Evolutionary conservation across 2,329 filamentous ascomycete species (phyloP).

Genomic region (Aspergillus fijiensis): DNA sequence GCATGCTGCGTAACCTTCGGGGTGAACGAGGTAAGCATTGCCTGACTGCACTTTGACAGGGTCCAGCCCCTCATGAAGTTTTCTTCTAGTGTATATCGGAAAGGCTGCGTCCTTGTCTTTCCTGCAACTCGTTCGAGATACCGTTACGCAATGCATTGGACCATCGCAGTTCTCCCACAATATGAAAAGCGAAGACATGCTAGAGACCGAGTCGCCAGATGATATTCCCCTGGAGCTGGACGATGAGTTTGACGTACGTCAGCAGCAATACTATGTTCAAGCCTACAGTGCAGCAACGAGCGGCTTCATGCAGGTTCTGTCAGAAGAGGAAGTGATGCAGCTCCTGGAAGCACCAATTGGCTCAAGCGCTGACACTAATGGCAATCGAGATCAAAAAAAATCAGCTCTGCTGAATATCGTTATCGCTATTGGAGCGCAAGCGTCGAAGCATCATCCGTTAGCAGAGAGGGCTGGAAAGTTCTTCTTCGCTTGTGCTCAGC

Average conservation of each 20-base stretch:
- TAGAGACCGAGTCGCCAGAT: conserved; percentile 48
- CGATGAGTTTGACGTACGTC: conserved; percentile 28
- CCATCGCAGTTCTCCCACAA: conserved; percentile 56
- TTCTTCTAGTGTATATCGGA: conserved; percentile 29
- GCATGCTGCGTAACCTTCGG: conserved; percentile 54
- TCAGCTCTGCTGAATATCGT: conserved; percentile 45
- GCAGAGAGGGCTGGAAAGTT: conserved; percentile 34
- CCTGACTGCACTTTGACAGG: conserved; percentile 21
- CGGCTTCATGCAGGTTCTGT: conserved; percentile 39
- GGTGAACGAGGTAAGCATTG: conserved; percentile 51
- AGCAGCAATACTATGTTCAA: conserved; percentile 36
- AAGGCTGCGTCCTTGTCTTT: conserved; percentile 52
- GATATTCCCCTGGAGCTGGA: conserved; percentile 35
- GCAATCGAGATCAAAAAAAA: conserved; percentile 25
- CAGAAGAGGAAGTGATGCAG: conserved; percentile 31
- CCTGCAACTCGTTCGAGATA: conserved; percentile 54
- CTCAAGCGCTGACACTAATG: conserved; percentile 8
- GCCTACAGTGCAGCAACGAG: conserved; percentile 38
- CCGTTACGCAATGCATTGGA: conserved; percentile 51
- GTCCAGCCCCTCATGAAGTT: not conserved
- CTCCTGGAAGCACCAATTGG: conserved; percentile 16
- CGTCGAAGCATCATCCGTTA: conserved; percentile 32
- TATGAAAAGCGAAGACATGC: conserved; percentile 53
- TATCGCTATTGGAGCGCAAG: conserved; percentile 56
- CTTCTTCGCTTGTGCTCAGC: conserved; percentile 53